Base-by-base conservation (phyloP, 768 basidiomycete species). In the Cantharellus anzutake region DNA sequence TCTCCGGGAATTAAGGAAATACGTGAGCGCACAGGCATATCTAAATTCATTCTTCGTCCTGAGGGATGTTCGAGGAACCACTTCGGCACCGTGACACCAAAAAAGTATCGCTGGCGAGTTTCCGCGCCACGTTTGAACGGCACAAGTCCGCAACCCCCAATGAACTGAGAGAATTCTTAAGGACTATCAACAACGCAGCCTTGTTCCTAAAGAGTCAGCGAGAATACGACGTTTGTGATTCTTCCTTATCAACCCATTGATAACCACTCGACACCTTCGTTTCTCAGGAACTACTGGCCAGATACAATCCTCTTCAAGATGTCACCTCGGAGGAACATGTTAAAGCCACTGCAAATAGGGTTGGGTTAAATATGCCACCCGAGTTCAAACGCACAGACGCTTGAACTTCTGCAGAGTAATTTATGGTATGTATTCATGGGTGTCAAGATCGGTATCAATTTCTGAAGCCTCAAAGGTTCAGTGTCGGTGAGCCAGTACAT, bases 241-340 rank as follows among this genome's bases (percentile, higher is more conserved):
- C 35, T 41, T 37, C 14, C 35, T 14, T 40, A 34, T 58, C 37
- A 5, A 53, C 35, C 14, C 52, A 29, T 41, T 57, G 41, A n/a
- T n/a, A 14, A 35, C 5, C 5, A 29, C 41, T 40, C 38, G 2
- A 16, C n/a, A n/a, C 11, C 58, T 57, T 34, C 29, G 37, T 5
- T 4, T 41, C 41, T 14, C 66, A 96, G 92, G 73, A 73, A 29
- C 73, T 96, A 55, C 70, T 96, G 62, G 85, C 88, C 59, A 75
- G 88, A 58, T 97, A 97, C 72, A 94, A 92, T 69, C 91, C 92
- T 0, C 72, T 85, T 16, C 70, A 82, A 48, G 86, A 91, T 66
- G 75, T 93, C 63, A 84, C 88, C 0, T 72, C 76, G 3, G 81
- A 89, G 64, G 89, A 94, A 68, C 74, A 85, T 64, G 77, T 94